phyloP scores from a whole-genome alignment of 1,284 basidiomycete genomes.

The Clitocybe nebularis region DNA sequence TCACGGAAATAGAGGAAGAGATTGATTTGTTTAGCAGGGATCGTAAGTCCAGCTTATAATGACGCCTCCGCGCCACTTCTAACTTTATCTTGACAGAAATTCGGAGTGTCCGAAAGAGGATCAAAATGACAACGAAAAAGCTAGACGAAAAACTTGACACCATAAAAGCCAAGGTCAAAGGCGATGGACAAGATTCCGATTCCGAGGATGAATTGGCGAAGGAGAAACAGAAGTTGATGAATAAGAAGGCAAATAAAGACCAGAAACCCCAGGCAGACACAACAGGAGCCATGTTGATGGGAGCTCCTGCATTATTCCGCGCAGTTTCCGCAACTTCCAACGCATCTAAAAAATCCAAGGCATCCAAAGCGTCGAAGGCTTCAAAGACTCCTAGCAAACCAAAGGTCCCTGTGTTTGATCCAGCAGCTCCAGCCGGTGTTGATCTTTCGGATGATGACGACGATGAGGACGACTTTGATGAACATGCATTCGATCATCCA shows the following conservation, averaged over 20 bases:
- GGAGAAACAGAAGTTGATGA: constrained; percentile 2
- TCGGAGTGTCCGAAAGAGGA: constrained; percentile 25
- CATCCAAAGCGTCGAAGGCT: constrained; percentile 10
- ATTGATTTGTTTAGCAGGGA: constrained; percentile 40
- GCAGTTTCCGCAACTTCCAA: not conserved
- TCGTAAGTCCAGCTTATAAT: constrained; percentile 25
- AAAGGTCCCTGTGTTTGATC: constrained; percentile 16
- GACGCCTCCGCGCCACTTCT: not conserved
- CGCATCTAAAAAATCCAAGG: constrained; percentile 16
- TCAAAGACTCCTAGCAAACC: constrained; percentile 6
- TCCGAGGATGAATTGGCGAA: constrained; percentile 6
- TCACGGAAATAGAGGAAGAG: constrained; percentile 26
- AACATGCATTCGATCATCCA: constrained; percentile 59
- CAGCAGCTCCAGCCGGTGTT: constrained; percentile 22
- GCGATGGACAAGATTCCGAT: constrained; percentile 12
- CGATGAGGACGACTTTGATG: constrained; percentile 30
- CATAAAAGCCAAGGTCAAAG: constrained; percentile 21
- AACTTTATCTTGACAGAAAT: constrained; percentile 19
- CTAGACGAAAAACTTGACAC: constrained; percentile 27
- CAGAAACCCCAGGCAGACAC: too few relatives aligned
- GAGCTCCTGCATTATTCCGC: constrained; percentile 7
- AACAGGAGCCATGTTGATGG: constrained; percentile 1
- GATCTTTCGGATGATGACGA: constrained; percentile 24
- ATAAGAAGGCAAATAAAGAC: too few relatives aligned
- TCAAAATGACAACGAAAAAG: constrained; percentile 27